A percentile compares a stretch with the other conserved stretches of the same genome.
Conservation (phyloP, 129 eudicot genomes). For the Artemisia annua region DNA sequence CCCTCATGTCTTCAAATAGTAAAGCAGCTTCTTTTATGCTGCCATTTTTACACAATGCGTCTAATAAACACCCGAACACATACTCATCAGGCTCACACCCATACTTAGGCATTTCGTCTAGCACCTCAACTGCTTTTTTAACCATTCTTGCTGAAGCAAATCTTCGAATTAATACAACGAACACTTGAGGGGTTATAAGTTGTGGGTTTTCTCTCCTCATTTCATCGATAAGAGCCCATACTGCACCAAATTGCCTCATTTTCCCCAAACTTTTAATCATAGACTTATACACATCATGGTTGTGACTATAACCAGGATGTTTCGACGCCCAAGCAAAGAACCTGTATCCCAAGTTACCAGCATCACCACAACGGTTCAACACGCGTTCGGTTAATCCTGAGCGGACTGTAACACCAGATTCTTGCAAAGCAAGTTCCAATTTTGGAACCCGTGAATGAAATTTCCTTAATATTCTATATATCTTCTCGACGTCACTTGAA, state of each 20-base stretch:
- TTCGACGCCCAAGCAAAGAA: slow-evolving; percentile 81
- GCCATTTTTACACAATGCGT: slow-evolving; percentile 84
- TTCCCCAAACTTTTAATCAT: slow-evolving; percentile 71
- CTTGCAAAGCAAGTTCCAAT: slow-evolving; percentile 77
- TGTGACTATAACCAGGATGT: slow-evolving; percentile 68
- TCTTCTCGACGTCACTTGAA: slow-evolving; percentile 66
- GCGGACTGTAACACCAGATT: slow-evolving; percentile 67
- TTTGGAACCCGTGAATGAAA: slow-evolving; percentile 81
- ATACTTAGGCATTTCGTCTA: slow-evolving; percentile 89
- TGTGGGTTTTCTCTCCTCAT: slow-evolving; percentile 82
- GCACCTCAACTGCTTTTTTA: slow-evolving; percentile 78
- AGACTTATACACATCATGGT: slow-evolving; percentile 69
- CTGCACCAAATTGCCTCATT: slow-evolving; percentile 87
- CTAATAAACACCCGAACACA: slow-evolving; percentile 82
- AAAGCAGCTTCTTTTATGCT: slow-evolving; percentile 80
- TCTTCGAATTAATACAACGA: slow-evolving; percentile 74
- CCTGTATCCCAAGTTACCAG: slow-evolving; percentile 77
- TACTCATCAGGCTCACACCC: slow-evolving; percentile 88
- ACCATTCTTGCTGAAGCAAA: slow-evolving; percentile 88
- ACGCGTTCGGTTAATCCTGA: slow-evolving; percentile 75
- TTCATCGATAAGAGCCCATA: slow-evolving; percentile 86
- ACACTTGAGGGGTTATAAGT: slow-evolving; percentile 64
- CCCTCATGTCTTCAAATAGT: slow-evolving; percentile 74
- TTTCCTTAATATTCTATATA: slow-evolving; percentile 70
- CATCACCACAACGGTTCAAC: slow-evolving; percentile 83